phyloP scores from a whole-genome alignment of 2,329 filamentous ascomycete species.

The Xylariaceae sp. region DNA sequence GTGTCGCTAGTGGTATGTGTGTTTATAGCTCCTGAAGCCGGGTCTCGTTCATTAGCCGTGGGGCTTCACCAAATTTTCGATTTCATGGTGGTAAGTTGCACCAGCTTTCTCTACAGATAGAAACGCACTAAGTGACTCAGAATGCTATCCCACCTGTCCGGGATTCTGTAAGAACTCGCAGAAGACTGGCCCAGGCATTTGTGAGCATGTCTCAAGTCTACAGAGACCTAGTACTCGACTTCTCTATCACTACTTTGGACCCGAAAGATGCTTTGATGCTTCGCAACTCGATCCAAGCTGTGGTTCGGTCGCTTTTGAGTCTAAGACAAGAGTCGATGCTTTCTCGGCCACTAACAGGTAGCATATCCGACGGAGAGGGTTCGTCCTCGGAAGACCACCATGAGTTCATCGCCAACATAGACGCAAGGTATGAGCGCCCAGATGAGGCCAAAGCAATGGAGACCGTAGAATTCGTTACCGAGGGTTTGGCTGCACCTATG shows the following conservation, averaged over 20 bases:
- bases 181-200: constrained; percentile 47
- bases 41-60: constrained; percentile 48
- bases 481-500: constrained; percentile 44
- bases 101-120: not conserved
- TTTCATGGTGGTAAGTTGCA: constrained; percentile 41
- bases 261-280: constrained; percentile 48
- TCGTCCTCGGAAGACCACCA: not conserved
- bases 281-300: constrained; percentile 52
- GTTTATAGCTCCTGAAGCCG: constrained; percentile 51
- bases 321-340: constrained; percentile 47
- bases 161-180: constrained; percentile 36
- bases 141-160: constrained; percentile 39
- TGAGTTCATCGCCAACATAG: constrained; percentile 38
- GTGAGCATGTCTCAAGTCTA: constrained; percentile 54
- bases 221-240: constrained; percentile 53
- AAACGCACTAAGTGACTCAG: constrained; percentile 24
- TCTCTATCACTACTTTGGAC: constrained; percentile 51
- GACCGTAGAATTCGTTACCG: constrained; percentile 26
- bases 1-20: constrained; percentile 48
- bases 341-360: constrained; percentile 34
- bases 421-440: constrained; percentile 16
- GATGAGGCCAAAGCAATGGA: constrained; percentile 25
- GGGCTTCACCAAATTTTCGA: constrained; percentile 45
- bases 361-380: not conserved
- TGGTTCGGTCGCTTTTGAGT: constrained; percentile 50